Percentiles rank a stretch among this genome's conserved stretches.
Evolutionary conservation across 1,139 yeast genomes (phyloP).

Genomic region (Wickerhamomyces sp.): DNA sequence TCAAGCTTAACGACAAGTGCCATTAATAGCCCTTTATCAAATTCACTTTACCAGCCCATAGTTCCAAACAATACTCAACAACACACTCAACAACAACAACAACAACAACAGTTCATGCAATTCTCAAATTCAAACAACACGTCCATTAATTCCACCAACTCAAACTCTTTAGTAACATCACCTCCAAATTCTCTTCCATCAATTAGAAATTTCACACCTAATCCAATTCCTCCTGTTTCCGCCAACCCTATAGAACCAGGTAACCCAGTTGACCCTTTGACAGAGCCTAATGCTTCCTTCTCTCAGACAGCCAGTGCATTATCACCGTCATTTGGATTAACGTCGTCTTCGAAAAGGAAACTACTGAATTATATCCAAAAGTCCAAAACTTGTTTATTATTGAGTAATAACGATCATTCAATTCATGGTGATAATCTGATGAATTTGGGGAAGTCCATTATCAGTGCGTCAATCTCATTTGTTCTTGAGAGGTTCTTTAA

Average conservation of each 20-base stretch:
- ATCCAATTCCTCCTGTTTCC: conserved; percentile 6
- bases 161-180: conserved; percentile 7
- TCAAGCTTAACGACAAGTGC: conserved; percentile 1
- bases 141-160: conserved; percentile 11
- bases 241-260: conserved; percentile 4
- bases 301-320: no score
- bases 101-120: conserved; percentile 1
- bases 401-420: conserved; percentile 32
- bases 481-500: conserved; percentile 55
- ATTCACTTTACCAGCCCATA: neutral
- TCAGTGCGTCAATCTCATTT: conserved; percentile 52
- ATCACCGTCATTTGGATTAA: neutral
- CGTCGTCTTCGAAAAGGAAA: conserved; percentile 20
- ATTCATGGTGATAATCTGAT: conserved; percentile 37
- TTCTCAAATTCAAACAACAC: no score
- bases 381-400: conserved; percentile 61
- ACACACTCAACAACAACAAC: neutral
- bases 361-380: conserved; percentile 47
- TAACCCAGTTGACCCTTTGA: no score
- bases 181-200: conserved; percentile 17
- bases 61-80: neutral
- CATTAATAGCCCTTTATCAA: neutral
- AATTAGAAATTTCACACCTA: conserved; percentile 8
- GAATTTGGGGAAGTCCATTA: conserved; percentile 52
- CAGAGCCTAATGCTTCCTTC: no score